Evolutionary conservation across 1,284 basidiomycete genomes (phyloP), one percentile per base, ranked within the genome.

Genomic region (Vanrija humicola): DNA sequence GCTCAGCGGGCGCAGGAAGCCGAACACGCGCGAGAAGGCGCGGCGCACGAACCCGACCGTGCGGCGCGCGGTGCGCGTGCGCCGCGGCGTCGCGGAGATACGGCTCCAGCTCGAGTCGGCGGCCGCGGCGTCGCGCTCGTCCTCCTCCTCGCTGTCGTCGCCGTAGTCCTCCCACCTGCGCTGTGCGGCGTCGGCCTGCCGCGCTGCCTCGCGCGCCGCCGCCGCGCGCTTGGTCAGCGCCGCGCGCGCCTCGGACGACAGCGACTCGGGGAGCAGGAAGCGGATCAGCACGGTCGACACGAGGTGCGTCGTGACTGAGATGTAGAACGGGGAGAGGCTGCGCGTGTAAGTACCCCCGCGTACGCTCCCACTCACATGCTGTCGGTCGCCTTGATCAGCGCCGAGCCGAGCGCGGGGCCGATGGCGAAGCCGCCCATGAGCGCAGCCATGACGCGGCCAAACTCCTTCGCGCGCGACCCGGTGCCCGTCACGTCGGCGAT

Each of bases 401-500:
- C 83, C 7, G 84, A 84, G 43, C 88, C 89, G 25, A 92, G 75
- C 26, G 82, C 79, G 3, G 90, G 88, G 0, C 89, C 88, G 12
- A 86, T 59, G 3, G 85, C 83, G 62, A 90, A 82, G 16, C 90
- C 89, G 51, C 88, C 43, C 73, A 77, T 75, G 52, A 72, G 58
- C 26, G 70, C 64, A 2, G 72, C 75, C 7, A 82, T 81, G 66
- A 92, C 86, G 19, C 88, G 84, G 21, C 88, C 86, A 77, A 91
- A 93, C 39, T 89, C 83, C 34, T 84, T 82, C 0, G 90, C 85
- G 46, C 90, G 83, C 19, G 88, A 90, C 44, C 89, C 90, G 54
- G 86, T 82, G 4, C 88, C 88, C 1, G 90, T 92, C 68, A 88
- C 88, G 68, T 94, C 90, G 15, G 86, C 87, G 46, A 80, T 64